Base-by-base conservation (phyloP, 2,329 filamentous ascomycete genomes). In the Leptographium radiaticola region DNA sequence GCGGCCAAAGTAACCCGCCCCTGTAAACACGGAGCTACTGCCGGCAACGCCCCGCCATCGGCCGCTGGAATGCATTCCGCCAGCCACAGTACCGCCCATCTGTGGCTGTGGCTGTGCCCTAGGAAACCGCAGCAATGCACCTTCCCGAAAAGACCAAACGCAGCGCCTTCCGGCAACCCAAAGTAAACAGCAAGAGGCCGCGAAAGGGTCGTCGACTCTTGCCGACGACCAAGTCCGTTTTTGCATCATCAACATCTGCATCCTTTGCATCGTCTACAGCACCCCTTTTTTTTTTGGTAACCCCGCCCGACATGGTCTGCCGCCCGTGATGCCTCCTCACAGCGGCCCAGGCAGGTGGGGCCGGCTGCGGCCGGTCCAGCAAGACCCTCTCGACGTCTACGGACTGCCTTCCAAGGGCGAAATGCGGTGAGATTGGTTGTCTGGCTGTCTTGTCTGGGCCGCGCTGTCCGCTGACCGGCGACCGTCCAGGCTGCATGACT, bases 361-460 rank as follows among this genome's bases (percentile, higher is more conserved):
- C 56, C 76, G 86, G 58, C 72, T 94, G 59, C 89, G 86, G 66
- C 84, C 87, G 13, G 77, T 84, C 56, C 80, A 84, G 46, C 72
- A 81, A 55, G 89, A 96, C 66, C 80, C 87, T 15, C 73, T 97
- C 33, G 87, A 94, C 61, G 78, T 75, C 56, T 86, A 94, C 60
- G 90, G 91, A 2, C 76, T 95, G 59, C 88, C 88, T 6, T 95
- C 89, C 2, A 96, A 95, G 65, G 91, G 91, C 52, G 91, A 97
- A 67, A 86, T 77, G 49, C 84, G 86, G 89, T 91, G 73, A 42
- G 56, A 64, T 45, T 11, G 25, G n/a, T 10, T 30, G 39, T 43
- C 11, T 18, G 20, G 39, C 12, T 36, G 34, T 36, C 46, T 18
- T 12, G 42, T 16, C 6, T 8, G 15, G 25, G 44, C 31, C 13